Percentiles rank a stretch among this genome's conserved stretches.
Evolutionary conservation across 148 eudicot genomes (phyloP).

Genomic region (Vaccinium myrtillus): DNA sequence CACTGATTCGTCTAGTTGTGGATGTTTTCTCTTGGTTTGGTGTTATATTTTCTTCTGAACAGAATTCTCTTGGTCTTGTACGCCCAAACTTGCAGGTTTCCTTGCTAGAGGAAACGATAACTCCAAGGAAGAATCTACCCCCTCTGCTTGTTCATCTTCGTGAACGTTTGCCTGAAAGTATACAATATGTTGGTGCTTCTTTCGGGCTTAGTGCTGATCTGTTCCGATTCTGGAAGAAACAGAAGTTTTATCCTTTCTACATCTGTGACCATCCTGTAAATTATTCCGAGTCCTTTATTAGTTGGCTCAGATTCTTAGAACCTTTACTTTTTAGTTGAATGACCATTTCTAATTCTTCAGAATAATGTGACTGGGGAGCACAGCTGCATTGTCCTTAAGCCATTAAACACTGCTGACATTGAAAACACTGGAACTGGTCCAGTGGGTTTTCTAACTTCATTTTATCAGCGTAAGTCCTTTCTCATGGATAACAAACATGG

Average conservation of each 20-base stretch:
- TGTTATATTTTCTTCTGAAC: no score
- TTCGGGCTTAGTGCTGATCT: constrained; percentile 18
- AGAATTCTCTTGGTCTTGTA: no score
- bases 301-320: background rate
- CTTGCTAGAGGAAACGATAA: constrained; percentile 16
- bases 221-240: constrained; percentile 19
- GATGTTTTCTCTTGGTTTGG: background rate
- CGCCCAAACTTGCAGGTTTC: constrained; percentile 9
- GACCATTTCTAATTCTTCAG: constrained; percentile 4
- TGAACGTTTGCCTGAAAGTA: constrained; percentile 13
- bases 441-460: constrained; percentile 14
- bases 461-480: constrained; percentile 12
- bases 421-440: background rate
- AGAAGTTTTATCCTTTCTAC: constrained; percentile 17
- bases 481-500: background rate
- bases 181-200: constrained; percentile 20
- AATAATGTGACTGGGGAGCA: constrained; percentile 19
- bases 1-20: background rate
- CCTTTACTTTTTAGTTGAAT: background rate
- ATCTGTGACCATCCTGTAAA: constrained; percentile 14
- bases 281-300: background rate
- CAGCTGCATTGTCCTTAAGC: constrained; percentile 20
- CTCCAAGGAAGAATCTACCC: constrained; percentile 14
- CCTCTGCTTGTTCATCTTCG: constrained; percentile 12
- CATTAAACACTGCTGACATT: constrained; percentile 18